Evolutionary conservation across 768 basidiomycete genomes (phyloP).

Genomic region (Boletus pseudopeckii): DNA sequence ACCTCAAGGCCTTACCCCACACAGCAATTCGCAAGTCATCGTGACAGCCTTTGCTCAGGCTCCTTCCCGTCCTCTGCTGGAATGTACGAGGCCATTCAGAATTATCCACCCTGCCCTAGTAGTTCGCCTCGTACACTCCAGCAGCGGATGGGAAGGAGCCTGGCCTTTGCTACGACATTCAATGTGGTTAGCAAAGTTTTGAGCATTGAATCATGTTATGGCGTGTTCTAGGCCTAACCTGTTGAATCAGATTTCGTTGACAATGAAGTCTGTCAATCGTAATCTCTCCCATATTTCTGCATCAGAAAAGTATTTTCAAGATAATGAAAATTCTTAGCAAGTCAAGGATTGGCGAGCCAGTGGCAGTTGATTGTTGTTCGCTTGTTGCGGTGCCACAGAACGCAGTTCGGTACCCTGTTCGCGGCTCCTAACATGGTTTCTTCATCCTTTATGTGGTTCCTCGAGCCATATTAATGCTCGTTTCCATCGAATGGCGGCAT

Average conservation of each 20-base stretch:
- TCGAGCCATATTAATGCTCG: background rate
- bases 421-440: conserved; percentile 3
- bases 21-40: background rate
- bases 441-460: background rate
- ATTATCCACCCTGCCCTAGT: too few species aligned
- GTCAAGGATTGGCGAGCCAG: background rate
- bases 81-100: too few species aligned
- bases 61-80: too few species aligned
- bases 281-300: background rate
- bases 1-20: background rate
- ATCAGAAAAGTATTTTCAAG: background rate
- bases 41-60: background rate
- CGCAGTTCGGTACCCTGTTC: background rate
- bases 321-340: background rate
- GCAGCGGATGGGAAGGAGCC: too few species aligned
- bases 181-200: background rate
- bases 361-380: background rate
- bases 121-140: too few species aligned
- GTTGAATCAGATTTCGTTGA: too few species aligned
- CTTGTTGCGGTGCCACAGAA: conserved; percentile 3
- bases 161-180: background rate
- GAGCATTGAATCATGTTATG: background rate
- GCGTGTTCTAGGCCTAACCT: background rate
- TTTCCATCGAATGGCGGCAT: background rate
- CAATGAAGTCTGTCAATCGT: background rate